Evolutionary conservation across 345 rosid genomes (phyloP), one percentile per base, ranked within the genome.

Genomic region (Gossypium ekmanianum): DNA sequence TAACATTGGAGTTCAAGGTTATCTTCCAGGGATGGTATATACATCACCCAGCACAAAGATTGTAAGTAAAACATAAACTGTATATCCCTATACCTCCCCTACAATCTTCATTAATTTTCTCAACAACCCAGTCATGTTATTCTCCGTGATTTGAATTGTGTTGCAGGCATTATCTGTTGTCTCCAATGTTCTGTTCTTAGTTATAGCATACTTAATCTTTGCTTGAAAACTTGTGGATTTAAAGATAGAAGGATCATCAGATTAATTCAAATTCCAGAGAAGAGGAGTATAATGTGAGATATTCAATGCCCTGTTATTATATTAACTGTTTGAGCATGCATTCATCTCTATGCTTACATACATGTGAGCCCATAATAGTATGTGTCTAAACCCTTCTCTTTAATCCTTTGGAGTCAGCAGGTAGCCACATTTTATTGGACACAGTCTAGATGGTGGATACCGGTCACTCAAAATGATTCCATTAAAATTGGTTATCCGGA

Each of bases 1-100:
- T 34, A 34, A 85, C 80, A 80, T 89, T 63, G 97, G 98, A 61
- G 64, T 89, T n/a, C 87, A 86, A 62, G 89, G 88, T 69, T 73
- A 81, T 85, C 87, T 91, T 58, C 97, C 97, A 20, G 88, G 79
- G 34, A 70, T 86, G 59, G 77, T 81, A 13, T 73, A 70, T 45
- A 75, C 82, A 71, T 88, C 97, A 6, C 76, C 88, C 26, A 61
- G 81, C 66, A 71, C 74, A 8, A 77, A 68, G 18, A 72, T 80
- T 72, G 97, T 92, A 84, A 89, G 81, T 16, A 18, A 59, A 66
- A 9, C 26, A 44, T 8, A 0, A 11, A 47, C 29, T 55, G 11
- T 5, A 12, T 52, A 26, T 29, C 6, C 59, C 9, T 24, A 12
- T 2, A 39, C 45, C 56, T 44, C 48, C 71, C 47, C 22, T 17